Percentiles rank a stretch among this genome's conserved stretches.
phyloP scores from a whole-genome alignment of 202 grass and related monocot species.

The Carex arenaria region DNA sequence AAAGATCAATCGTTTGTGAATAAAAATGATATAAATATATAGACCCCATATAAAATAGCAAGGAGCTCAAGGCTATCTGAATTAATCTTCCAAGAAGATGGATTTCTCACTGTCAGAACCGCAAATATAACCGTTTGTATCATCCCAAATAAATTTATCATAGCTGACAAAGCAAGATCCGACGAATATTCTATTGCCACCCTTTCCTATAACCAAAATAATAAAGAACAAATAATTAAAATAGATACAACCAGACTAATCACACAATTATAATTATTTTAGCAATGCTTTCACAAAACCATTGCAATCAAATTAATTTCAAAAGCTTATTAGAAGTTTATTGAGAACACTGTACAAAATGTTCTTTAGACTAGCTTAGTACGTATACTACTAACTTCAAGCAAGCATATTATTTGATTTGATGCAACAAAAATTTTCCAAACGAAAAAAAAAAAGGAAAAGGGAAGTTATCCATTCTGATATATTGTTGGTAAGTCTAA shows the following conservation, averaged over 20 bases:
- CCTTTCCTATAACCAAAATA: constrained; percentile 24
- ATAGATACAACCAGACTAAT: not conserved
- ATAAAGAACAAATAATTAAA: not conserved
- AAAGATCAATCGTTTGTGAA: not conserved
- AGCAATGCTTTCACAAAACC: not conserved
- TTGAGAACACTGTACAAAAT: not conserved
- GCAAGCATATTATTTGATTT: not conserved
- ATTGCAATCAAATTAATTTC: not conserved
- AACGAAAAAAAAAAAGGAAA: too few relatives aligned
- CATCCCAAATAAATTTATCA: constrained; percentile 27
- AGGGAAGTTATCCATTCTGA: not conserved
- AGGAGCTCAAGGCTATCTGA: constrained; percentile 13
- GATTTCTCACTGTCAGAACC: constrained; percentile 12
- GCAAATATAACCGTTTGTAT: constrained; percentile 15
- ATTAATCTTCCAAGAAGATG: constrained; percentile 28
- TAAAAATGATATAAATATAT: not conserved
- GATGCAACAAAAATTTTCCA: too few relatives aligned
- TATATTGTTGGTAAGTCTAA: not conserved
- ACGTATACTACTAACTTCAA: not conserved
- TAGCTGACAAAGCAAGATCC: constrained; percentile 25
- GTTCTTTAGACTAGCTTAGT: not conserved
- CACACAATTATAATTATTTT: not conserved
- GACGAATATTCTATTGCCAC: constrained; percentile 23
- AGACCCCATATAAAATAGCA: constrained; percentile 25
- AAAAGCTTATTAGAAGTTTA: not conserved